Evolutionary conservation across 306 rosid genomes (phyloP), one percentile per base, ranked within the genome.

Genomic region (Dryas alaskensis): DNA sequence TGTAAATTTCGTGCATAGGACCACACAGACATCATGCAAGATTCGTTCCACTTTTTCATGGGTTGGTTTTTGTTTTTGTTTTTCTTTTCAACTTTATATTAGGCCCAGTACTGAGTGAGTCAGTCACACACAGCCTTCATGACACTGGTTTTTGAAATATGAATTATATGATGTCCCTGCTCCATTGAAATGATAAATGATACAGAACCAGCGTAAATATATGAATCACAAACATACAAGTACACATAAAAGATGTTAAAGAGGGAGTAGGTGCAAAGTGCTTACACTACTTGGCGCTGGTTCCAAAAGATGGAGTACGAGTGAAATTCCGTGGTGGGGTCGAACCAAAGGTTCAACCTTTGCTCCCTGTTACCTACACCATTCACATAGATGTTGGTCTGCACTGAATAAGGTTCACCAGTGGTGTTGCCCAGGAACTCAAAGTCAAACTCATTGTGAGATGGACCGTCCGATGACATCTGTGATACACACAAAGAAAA

Each of bases 381-480:
- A 65, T 94, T 94, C 25, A 94, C 92, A 62, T 94, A 94, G 13
- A 94, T 13, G 53, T 94, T 94, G 17, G 99, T 94, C 75, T 94
- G 99, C 1, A 92, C 87, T 0, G 97, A 70, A 80, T 94, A 94
- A 2, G 99, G 99, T 76, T 94, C 99, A 0, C 99, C 99, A 0
- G 84, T 92, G 5, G 93, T 81, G 76, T 94, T 94, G 16, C 99
- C 99, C 82, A 94, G 67, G 60, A 94, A 94, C 89, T 94, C 97
- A 22, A 89, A 94, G 78, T 94, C 99, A 69, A 94, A 92, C 69
- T 94, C 99, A 19, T 94, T 88, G 80, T 92, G 99, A 60, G 57
- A 77, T 48, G 95, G 74, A 2, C 99, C 99, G 4, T 94, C 99
- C 16, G 99, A 92, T 65, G 97, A 92, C 97, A 94, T 88, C 99